A percentile compares a stretch with the other conserved stretches of the same genome.
phyloP scores from a whole-genome alignment of 2,329 filamentous ascomycete genomes.

The Calonectria pauciramosa region DNA sequence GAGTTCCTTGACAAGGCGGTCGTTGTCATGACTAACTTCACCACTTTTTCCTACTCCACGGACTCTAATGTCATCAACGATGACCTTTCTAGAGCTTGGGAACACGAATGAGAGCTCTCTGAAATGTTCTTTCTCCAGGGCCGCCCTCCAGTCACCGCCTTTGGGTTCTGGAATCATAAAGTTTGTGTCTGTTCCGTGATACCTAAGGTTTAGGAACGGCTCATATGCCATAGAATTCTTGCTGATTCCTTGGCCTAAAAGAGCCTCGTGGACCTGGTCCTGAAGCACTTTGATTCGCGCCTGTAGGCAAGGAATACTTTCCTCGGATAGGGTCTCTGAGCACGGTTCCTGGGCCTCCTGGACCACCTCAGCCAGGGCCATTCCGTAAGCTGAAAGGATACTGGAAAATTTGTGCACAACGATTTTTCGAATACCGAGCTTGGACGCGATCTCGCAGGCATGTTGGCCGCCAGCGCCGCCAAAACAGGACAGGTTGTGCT shows the following conservation, averaged over 20 bases:
- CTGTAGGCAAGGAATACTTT: conserved; percentile 33
- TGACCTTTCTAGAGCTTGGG: conserved; percentile 50
- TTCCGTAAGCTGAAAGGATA: conserved; percentile 57
- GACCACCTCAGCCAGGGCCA: conserved; percentile 56
- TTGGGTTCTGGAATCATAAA: conserved; percentile 59
- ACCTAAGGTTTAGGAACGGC: conserved; percentile 61
- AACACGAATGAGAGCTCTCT: conserved; percentile 55
- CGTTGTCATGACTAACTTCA: conserved; percentile 28
- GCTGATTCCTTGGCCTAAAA: conserved; percentile 56
- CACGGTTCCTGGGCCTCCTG: conserved; percentile 53
- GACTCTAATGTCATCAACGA: conserved; percentile 58
- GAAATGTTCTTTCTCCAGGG: conserved; percentile 51
- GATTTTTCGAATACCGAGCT: conserved; percentile 54
- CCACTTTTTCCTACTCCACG: conserved; percentile 48
- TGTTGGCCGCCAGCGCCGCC: conserved; percentile 81
- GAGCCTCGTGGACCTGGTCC: conserved; percentile 51
- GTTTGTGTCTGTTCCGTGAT: conserved; percentile 56
- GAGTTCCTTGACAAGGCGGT: conserved; percentile 24
- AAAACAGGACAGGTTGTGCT: conserved; percentile 56
- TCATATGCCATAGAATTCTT: conserved; percentile 54
- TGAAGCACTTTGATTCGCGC: conserved; percentile 33
- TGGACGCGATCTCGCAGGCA: conserved; percentile 55
- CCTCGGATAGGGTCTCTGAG: conserved; percentile 34
- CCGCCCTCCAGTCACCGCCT: conserved; percentile 48
- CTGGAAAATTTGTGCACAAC: conserved; percentile 57